Conservation (phyloP, 805 yeast genomes). For the Kurtzmaniella cleridarum region DNA sequence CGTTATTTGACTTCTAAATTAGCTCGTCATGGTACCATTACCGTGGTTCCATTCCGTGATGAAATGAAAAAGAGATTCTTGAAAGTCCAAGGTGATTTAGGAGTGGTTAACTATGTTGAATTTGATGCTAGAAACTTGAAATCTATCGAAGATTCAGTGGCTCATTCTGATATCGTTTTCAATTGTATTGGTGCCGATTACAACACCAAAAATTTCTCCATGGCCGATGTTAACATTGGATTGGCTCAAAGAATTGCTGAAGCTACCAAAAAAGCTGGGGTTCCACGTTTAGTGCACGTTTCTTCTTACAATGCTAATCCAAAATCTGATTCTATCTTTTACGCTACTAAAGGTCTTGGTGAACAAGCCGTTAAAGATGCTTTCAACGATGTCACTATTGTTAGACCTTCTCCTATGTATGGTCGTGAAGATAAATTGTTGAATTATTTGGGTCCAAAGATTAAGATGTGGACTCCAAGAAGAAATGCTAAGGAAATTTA, state of each 20-base stretch:
- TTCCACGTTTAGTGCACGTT: conserved; percentile 72
- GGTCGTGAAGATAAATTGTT: conserved; percentile 71
- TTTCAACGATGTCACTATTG: conserved; percentile 74
- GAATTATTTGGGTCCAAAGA: conserved; percentile 52
- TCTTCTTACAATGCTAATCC: conserved; percentile 74
- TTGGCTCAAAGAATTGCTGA: conserved; percentile 72
- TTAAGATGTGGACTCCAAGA: conserved; percentile 60
- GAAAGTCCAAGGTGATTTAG: conserved; percentile 80
- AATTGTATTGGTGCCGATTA: conserved; percentile 75
- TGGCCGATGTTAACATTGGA: conserved; percentile 81
- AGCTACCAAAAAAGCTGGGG: conserved; percentile 63
- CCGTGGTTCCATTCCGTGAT: conserved; percentile 77
- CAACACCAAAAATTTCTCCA: conserved; percentile 72
- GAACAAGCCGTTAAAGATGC: conserved; percentile 66
- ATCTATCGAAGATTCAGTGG: conserved; percentile 71
- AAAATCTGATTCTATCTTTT: conserved; percentile 61
- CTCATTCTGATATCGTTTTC: conserved; percentile 76
- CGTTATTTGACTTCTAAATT: conserved; percentile 64
- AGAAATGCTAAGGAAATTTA: conserved; percentile 54
- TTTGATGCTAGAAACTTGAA: conserved; percentile 74
- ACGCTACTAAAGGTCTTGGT: conserved; percentile 74
- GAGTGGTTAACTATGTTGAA: conserved; percentile 80
- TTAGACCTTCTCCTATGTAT: conserved; percentile 77
- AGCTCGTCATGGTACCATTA: conserved; percentile 77
- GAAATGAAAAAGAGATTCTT: conserved; percentile 72